Evolutionary conservation across 2,329 filamentous ascomycete genomes (phyloP), one percentile per base, ranked within the genome.

Genomic region (Ophiobolus disseminans): DNA sequence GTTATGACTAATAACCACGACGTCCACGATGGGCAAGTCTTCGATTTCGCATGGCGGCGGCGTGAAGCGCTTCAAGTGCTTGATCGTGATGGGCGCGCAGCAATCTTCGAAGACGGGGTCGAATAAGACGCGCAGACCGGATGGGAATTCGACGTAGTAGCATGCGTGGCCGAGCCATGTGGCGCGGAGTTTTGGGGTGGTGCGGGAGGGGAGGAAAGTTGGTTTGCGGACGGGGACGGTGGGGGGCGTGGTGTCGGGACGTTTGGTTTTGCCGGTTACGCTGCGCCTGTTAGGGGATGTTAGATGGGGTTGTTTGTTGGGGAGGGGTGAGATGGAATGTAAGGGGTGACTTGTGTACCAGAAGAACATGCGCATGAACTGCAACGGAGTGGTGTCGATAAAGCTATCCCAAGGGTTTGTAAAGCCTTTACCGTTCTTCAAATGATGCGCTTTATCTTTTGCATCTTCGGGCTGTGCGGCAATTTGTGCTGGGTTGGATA

Each of bases 111-210:
- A 96, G 25, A 97, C 92, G 1, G 93, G 93, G 66, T 97, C 93
- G 70, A 96, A 97, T 3, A 97, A 83, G 3, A 96, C 90, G 45
- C 93, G 86, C 43, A 97, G 79, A 1, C 93, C 93, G 11, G 83
- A 82, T 1, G 91, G 91, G 64, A 92, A 97, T 73, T 97, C 93
- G 60, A 96, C 85, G 65, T 90, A 92, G 77, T 91, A 96, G 77
- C 91, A 96, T 3, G 93, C 92, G 72, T 97, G 93, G 26, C 93
- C 93, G 2, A 97, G 85, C 93, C 93, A 97, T 31, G 93, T 97
- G 25, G 92, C 90, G 44, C 91, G 86, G 19, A 97, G 81, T 31
- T 82, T 79, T 14, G 74, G 57, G 2, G 81, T 83, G 4, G 80
- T 73, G 45, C 89, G 83, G 11, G 77, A 76, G 1, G 83, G 73